These are phyloP conservation scores for Arctium minus DNA, from an alignment of 129 eudicot genomes.

Conservation along the genomic window DNA sequence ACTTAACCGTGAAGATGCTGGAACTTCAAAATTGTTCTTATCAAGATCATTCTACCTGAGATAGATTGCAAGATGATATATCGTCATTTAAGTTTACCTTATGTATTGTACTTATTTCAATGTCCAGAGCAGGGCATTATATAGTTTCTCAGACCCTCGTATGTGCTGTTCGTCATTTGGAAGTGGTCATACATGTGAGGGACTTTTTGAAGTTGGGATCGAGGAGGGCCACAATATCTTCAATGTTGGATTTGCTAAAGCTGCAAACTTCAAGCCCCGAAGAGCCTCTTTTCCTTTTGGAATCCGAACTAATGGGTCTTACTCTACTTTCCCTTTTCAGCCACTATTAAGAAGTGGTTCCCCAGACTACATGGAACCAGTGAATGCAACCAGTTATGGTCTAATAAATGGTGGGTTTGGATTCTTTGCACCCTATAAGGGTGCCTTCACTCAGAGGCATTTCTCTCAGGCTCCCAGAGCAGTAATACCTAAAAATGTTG, in stretches of 20 bases:
- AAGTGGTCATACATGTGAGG: conserved; percentile 30
- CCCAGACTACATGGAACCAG: neutral
- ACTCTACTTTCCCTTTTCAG: conserved; percentile 24
- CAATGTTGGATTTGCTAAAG: conserved; percentile 13
- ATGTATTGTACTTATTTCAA: conserved; percentile 17
- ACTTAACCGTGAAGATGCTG: neutral
- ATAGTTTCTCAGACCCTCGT: conserved; percentile 32
- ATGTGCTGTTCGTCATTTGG: conserved; percentile 27
- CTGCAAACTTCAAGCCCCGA: conserved; percentile 27
- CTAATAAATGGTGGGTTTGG: conserved; percentile 32
- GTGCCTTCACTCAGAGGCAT: conserved; percentile 29
- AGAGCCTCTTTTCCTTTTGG: conserved; percentile 8
- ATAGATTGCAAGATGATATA: too few relatives aligned
- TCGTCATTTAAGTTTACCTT: neutral
- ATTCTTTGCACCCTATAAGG: conserved; percentile 19
- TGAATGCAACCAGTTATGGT: conserved; percentile 9
- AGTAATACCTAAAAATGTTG: conserved; percentile 19
- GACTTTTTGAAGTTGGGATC: conserved; percentile 23
- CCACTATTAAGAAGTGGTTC: conserved; percentile 32
- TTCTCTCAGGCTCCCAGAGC: conserved; percentile 44
- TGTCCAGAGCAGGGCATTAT: conserved; percentile 60
- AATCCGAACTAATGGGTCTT: conserved; percentile 24
- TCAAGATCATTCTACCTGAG: neutral
- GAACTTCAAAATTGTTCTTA: neutral
- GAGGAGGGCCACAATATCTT: conserved; percentile 26